phyloP scores from a whole-genome alignment of 257 asterid species.

The Rubia yunnanensis region DNA sequence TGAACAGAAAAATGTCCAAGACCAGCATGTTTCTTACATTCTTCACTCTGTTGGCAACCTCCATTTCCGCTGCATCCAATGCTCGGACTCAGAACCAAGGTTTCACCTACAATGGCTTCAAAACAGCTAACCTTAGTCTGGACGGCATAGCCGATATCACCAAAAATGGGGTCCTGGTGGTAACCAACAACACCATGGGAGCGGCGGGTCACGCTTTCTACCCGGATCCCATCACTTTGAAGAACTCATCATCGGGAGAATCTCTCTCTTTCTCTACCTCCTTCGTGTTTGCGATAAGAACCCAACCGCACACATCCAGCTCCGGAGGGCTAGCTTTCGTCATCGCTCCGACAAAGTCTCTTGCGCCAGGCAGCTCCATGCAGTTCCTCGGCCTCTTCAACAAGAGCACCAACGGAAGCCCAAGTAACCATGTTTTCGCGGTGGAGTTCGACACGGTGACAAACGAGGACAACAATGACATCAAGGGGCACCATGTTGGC shows the following conservation, averaged over 20 bases:
- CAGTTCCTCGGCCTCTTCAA: constrained; percentile 52
- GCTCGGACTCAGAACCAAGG: too few species aligned
- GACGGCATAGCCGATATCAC: constrained; percentile 46
- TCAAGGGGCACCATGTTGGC: constrained; percentile 48
- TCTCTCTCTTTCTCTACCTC: constrained; percentile 45
- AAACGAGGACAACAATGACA: constrained; percentile 31
- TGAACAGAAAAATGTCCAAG: too few species aligned
- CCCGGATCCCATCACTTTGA: constrained; percentile 38
- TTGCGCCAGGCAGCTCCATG: constrained; percentile 22
- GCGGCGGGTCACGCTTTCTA: constrained; percentile 43
- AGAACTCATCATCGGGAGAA: constrained; percentile 20
- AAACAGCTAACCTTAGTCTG: constrained; percentile 26
- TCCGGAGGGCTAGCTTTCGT: constrained; percentile 52
- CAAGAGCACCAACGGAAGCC: constrained; percentile 29
- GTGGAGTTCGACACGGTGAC: constrained; percentile 49
- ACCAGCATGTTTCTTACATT: too few species aligned
- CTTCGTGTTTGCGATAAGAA: constrained; percentile 49
- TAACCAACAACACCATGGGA: constrained; percentile 34
- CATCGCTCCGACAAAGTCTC: constrained; percentile 34
- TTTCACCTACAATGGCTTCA: constrained; percentile 49
- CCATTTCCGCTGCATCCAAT: too few species aligned
- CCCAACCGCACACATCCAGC: constrained; percentile 26
- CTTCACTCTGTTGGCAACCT: too few species aligned
- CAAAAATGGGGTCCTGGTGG: constrained; percentile 31
- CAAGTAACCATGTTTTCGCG: constrained; percentile 41